Evolutionary conservation across 805 yeast genomes (phyloP).

Genomic region (Teunomyces panamensis): DNA sequence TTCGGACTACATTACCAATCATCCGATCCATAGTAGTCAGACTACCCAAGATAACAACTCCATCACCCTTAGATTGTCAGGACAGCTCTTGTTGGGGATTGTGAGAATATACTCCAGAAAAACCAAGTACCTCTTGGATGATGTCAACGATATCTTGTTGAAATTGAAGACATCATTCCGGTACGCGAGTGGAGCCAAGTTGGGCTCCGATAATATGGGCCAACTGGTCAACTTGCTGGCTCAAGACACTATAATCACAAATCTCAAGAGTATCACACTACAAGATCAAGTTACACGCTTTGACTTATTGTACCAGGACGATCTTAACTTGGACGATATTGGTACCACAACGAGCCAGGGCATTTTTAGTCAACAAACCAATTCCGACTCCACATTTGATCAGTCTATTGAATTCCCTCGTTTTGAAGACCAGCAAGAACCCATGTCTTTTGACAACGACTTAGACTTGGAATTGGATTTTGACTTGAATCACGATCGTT

Average conservation of each 20-base stretch:
- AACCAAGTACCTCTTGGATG: constrained; percentile 79
- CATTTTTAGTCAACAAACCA: constrained; percentile 20
- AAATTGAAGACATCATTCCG: constrained; percentile 68
- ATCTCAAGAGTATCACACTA: constrained; percentile 57
- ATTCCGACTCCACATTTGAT: constrained; percentile 40
- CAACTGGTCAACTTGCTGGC: constrained; percentile 56
- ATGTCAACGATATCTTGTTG: constrained; percentile 71
- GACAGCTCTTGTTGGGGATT: constrained; percentile 83
- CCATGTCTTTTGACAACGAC: constrained; percentile 14
- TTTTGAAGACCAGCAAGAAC: constrained; percentile 30
- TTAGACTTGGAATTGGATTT: constrained; percentile 40
- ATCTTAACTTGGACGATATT: constrained; percentile 38
- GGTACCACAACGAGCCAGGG: constrained; percentile 9
- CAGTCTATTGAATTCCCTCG: constrained; percentile 69
- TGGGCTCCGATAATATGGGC: constrained; percentile 15
- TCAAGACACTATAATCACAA: constrained; percentile 58
- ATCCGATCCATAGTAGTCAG: constrained; percentile 45
- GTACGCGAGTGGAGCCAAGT: constrained; percentile 32
- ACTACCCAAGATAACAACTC: constrained; percentile 34
- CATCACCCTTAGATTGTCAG: constrained; percentile 76
- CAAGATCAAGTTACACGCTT: constrained; percentile 77
- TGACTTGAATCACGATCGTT: constrained; percentile 32
- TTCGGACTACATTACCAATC: constrained; percentile 43
- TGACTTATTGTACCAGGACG: constrained; percentile 69
- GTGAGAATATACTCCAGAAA: constrained; percentile 83